phyloP scores from a whole-genome alignment of 129 eudicot genomes.

The Apium graveolens region DNA sequence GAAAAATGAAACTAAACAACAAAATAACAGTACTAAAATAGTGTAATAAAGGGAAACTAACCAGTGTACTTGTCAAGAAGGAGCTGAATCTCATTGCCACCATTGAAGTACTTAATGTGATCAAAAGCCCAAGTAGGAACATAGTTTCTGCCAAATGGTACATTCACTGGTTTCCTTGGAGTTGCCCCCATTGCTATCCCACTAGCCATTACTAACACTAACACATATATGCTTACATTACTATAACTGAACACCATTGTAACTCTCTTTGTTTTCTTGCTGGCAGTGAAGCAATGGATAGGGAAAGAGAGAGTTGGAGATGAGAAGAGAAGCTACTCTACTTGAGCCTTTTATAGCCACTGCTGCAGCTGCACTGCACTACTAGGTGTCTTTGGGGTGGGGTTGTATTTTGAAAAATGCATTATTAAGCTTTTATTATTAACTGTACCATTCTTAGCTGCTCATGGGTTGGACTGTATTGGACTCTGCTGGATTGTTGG shows the following conservation, averaged over 20 bases:
- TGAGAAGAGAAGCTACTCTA: neutral
- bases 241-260: neutral
- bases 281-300: neutral
- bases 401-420: neutral
- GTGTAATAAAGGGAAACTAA: neutral
- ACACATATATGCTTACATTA: neutral
- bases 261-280: neutral
- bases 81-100: slow-evolving; percentile 76
- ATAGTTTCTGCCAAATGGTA: too few species aligned
- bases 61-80: slow-evolving; percentile 75
- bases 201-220: slow-evolving; percentile 14
- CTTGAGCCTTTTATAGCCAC: neutral
- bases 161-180: slow-evolving; percentile 48
- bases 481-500: neutral
- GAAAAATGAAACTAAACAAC: too few species aligned
- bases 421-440: too few species aligned
- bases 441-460: neutral
- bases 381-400: neutral
- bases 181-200: slow-evolving; percentile 38
- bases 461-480: neutral
- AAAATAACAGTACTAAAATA: too few species aligned
- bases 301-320: neutral
- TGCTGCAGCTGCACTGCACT: neutral
- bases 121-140: slow-evolving; percentile 92
- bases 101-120: slow-evolving; percentile 79